Conservation (phyloP, 805 yeast genomes). For the Ogataea naganishii region DNA sequence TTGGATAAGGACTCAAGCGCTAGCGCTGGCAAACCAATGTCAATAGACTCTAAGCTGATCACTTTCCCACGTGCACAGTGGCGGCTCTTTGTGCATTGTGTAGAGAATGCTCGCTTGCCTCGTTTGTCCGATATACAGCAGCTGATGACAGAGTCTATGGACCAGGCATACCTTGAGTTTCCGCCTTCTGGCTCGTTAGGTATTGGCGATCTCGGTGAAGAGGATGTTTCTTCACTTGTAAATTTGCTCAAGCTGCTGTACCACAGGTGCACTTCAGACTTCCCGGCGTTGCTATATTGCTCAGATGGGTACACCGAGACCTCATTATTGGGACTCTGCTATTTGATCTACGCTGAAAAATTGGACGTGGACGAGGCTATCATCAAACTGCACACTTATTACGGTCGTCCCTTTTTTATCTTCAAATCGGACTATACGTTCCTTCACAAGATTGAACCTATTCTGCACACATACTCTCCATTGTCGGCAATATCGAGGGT, state of each 20-base stretch:
- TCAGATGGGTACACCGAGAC: conserved; percentile 92
- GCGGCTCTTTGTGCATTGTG: conserved; percentile 49
- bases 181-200: conserved; percentile 85
- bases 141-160: conserved; percentile 10
- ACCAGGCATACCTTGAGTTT: conserved; percentile 38
- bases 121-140: conserved; percentile 26
- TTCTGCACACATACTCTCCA: conserved; percentile 58
- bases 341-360: conserved; percentile 60
- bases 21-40: conserved; percentile 12
- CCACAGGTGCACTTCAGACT: conserved; percentile 23
- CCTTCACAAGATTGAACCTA: conserved; percentile 52
- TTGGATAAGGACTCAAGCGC: conserved; percentile 9
- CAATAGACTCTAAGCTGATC: conserved; percentile 25
- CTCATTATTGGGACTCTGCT: conserved; percentile 65
- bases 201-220: conserved; percentile 57
- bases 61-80: conserved; percentile 47
- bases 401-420: conserved; percentile 75
- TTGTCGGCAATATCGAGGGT: background rate
- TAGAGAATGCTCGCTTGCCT: conserved; percentile 52
- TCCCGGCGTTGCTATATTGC: conserved; percentile 58
- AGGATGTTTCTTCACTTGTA: conserved; percentile 54
- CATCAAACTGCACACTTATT: conserved; percentile 48
- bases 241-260: conserved; percentile 64
- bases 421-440: conserved; percentile 69
- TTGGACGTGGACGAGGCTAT: conserved; percentile 56